These are phyloP conservation scores for Coemansia sp. DNA, from an alignment of 192 early-diverging fungal species.

Conservation along the genomic window DNA sequence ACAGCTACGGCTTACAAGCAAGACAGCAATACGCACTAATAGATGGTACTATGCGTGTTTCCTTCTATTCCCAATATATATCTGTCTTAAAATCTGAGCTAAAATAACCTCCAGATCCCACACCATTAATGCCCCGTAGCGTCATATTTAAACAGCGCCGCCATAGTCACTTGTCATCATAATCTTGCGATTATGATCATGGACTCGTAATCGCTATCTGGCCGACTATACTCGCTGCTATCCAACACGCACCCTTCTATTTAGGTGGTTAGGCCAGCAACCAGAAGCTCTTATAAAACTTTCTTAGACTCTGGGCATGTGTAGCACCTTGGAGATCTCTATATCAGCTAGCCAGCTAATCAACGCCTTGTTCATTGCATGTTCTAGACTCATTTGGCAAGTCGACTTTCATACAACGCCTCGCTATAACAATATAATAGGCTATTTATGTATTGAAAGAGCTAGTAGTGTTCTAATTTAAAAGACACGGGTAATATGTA, in stretches of 20 bases:
- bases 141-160: too few species aligned
- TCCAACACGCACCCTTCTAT: neutral
- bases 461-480: constrained; percentile 2
- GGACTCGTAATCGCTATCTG: too few species aligned
- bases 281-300: neutral
- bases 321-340: neutral
- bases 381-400: neutral
- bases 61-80: too few species aligned
- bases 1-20: neutral
- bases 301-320: neutral
- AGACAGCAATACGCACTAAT: too few species aligned
- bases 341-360: too few species aligned
- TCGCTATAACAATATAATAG: neutral
- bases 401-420: neutral
- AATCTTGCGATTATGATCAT: too few species aligned
- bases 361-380: neutral
- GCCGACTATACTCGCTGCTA: too few species aligned
- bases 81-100: too few species aligned
- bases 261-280: neutral
- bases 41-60: too few species aligned
- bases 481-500: neutral
- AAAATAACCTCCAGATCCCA: too few species aligned
- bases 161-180: too few species aligned
- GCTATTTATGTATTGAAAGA: neutral
- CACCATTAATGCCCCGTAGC: too few species aligned